phyloP scores from a whole-genome alignment of 73 alveolate species.

The Paramecium primaurelia region DNA sequence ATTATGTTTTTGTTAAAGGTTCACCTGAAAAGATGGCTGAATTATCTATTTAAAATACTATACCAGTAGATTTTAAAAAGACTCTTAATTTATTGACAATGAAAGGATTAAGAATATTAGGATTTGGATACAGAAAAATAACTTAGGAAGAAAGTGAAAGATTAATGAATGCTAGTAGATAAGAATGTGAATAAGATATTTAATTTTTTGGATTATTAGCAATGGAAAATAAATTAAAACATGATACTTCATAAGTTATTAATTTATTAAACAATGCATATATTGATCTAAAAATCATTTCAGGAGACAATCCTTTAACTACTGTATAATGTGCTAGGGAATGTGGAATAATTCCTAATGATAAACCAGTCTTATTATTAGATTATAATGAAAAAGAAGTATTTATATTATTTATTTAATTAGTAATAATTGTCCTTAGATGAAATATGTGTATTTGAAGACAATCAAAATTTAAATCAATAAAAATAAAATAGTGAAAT shows the following conservation, averaged over 20 bases:
- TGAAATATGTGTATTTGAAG: not conserved
- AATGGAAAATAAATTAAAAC: conserved; percentile 74
- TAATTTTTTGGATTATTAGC: conserved; percentile 74
- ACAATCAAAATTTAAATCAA: not conserved
- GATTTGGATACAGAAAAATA: conserved; percentile 65
- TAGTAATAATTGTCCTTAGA: not conserved
- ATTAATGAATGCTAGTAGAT: conserved; percentile 63
- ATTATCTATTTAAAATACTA: conserved; percentile 68
- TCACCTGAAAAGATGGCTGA: conserved; percentile 76
- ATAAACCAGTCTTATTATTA: conserved; percentile 37
- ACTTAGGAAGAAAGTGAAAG: conserved; percentile 60
- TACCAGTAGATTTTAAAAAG: conserved; percentile 69
- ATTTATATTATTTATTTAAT: not conserved
- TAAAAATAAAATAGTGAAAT: not conserved
- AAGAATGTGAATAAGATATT: conserved; percentile 68
- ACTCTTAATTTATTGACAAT: conserved; percentile 65
- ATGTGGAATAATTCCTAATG: conserved; percentile 61
- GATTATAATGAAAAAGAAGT: conserved; percentile 22
- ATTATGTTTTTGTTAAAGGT: conserved; percentile 67
- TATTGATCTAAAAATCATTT: conserved; percentile 68
- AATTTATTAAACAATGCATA: conserved; percentile 52
- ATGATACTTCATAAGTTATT: conserved; percentile 64
- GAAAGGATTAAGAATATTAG: conserved; percentile 76
- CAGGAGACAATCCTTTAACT: conserved; percentile 85
- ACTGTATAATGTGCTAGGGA: conserved; percentile 77